These are phyloP conservation scores for Solanum piurae DNA, from an alignment of 257 asterid genomes.

Conservation along the genomic window DNA sequence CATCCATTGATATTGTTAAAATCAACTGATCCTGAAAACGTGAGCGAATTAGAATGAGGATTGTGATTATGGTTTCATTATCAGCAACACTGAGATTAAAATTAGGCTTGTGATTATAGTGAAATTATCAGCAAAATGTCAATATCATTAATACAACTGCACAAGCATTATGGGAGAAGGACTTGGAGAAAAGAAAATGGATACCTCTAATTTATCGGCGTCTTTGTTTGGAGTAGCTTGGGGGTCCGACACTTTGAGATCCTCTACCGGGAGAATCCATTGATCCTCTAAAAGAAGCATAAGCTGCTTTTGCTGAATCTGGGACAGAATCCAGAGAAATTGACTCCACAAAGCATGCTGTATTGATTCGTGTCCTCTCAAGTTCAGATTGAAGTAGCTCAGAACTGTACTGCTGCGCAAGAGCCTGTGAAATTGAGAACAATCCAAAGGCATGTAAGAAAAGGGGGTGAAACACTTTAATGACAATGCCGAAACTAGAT, in stretches of 20 bases:
- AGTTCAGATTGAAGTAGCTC: conserved; percentile 88
- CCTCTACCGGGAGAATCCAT: conserved; percentile 52
- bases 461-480: not conserved
- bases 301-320: conserved; percentile 95
- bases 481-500: not conserved
- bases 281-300: conserved; percentile 82
- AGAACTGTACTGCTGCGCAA: conserved; percentile 85
- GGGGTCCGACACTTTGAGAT: conserved; percentile 41
- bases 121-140: not conserved
- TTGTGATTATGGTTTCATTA: not conserved
- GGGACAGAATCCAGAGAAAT: conserved; percentile 76
- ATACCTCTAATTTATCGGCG: conserved; percentile 40
- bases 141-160: not conserved
- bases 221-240: conserved; percentile 79
- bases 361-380: conserved; percentile 85
- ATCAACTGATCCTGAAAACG: not conserved
- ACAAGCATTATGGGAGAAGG: not conserved
- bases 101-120: not conserved
- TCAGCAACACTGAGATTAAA: not conserved
- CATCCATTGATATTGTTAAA: not conserved
- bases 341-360: conserved; percentile 89
- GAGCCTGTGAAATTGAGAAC: conserved; percentile 40
- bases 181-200: not conserved
- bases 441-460: not conserved
- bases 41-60: not conserved